Conservation (phyloP, 1,284 basidiomycete genomes). For the Tetrapyrgos nigripes region DNA sequence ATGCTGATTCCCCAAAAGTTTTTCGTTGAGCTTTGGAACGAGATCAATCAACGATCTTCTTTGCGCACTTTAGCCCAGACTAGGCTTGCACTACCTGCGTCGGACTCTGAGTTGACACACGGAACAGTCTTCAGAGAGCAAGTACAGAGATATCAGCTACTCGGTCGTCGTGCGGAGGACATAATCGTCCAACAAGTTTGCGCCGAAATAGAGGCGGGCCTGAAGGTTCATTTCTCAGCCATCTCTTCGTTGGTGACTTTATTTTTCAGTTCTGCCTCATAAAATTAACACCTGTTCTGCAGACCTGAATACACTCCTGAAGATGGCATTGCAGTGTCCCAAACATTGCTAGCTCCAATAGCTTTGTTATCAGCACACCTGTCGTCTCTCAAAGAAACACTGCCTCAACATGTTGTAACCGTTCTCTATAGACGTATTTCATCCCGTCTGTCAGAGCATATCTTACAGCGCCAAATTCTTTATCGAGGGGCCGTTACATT, state of each 20-base stretch:
- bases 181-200: slow-evolving; percentile 85
- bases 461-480: slow-evolving; percentile 81
- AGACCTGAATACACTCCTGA: slow-evolving; percentile 24
- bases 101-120: slow-evolving; percentile 49
- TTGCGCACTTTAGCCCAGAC: slow-evolving; percentile 59
- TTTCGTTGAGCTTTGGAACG: slow-evolving; percentile 87
- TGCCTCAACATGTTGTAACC: slow-evolving; percentile 63
- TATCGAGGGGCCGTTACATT: slow-evolving; percentile 74
- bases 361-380: slow-evolving; percentile 79
- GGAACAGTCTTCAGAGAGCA: slow-evolving; percentile 82
- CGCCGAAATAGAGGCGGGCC: slow-evolving; percentile 75
- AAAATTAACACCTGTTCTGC: neutral
- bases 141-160: slow-evolving; percentile 63
- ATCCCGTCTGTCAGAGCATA: slow-evolving; percentile 71
- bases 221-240: slow-evolving; percentile 73
- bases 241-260: slow-evolving; percentile 40
- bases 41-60: slow-evolving; percentile 66
- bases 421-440: slow-evolving; percentile 75
- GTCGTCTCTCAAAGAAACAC: slow-evolving; percentile 60
- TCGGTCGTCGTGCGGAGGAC: slow-evolving; percentile 80
- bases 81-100: slow-evolving; percentile 56
- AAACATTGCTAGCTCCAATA: slow-evolving; percentile 73
- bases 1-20: slow-evolving; percentile 57
- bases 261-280: slow-evolving; percentile 9
- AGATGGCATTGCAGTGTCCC: slow-evolving; percentile 61